These are phyloP conservation scores for Neospora caninum DNA, from an alignment of 169 alveolate genomes.

Conservation along the genomic window DNA sequence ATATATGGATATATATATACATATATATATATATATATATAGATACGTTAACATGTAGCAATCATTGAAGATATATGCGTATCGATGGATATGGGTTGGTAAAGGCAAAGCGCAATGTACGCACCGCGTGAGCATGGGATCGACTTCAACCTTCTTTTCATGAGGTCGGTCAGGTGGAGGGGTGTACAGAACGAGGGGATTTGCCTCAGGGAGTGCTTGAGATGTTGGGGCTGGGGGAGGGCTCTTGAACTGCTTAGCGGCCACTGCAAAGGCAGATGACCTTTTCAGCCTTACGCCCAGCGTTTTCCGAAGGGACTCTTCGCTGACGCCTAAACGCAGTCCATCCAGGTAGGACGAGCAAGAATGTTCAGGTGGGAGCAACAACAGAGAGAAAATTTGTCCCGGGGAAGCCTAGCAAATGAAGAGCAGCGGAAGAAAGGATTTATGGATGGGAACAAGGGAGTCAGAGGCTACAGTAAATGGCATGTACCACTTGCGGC, in stretches of 20 bases:
- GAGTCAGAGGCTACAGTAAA: too few species aligned
- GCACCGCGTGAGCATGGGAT: constrained; percentile 79
- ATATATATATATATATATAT: neutral
- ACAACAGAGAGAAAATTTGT: too few species aligned
- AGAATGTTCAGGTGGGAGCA: too few species aligned
- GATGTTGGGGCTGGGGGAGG: constrained; percentile 56
- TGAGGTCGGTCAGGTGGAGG: constrained; percentile 78
- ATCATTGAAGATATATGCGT: too few species aligned
- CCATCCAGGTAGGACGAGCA: neutral
- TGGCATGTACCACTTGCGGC: too few species aligned
- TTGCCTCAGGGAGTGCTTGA: constrained; percentile 14
- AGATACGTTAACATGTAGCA: too few species aligned
- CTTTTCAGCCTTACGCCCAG: constrained; percentile 77
- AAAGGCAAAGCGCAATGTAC: neutral
- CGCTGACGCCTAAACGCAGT: constrained; percentile 73
- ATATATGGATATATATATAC: neutral
- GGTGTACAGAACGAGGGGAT: constrained; percentile 78
- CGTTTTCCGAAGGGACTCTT: constrained; percentile 79
- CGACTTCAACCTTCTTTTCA: constrained; percentile 75
- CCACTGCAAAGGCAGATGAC: constrained; percentile 67
- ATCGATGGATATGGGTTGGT: too few species aligned
- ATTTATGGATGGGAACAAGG: too few species aligned
- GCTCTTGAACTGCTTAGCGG: constrained; percentile 60
- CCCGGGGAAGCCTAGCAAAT: too few species aligned
- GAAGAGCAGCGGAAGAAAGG: too few species aligned